phyloP scores from a whole-genome alignment of 2,329 filamentous ascomycete species.

The Arthrobotrys entomopaga region DNA sequence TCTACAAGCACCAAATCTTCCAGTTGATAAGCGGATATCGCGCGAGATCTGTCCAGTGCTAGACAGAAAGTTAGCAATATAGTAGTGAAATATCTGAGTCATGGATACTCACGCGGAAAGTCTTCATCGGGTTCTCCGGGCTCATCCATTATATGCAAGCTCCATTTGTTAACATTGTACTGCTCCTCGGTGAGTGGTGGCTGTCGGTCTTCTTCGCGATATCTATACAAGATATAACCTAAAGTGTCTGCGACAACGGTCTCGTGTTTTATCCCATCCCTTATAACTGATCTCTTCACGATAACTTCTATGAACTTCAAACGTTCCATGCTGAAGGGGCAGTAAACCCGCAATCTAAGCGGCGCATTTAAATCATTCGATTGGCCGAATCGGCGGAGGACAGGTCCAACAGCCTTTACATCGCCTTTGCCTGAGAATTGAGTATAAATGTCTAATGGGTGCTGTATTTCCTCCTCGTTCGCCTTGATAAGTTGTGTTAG shows the following conservation, averaged over 20 bases:
- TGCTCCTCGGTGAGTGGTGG: slow-evolving; percentile 74
- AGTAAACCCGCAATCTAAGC: slow-evolving; percentile 79
- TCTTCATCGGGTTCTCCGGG: slow-evolving; percentile 87
- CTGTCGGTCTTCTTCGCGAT: slow-evolving; percentile 78
- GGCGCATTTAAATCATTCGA: slow-evolving; percentile 63
- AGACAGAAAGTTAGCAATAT: slow-evolving; percentile 9
- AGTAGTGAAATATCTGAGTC: neutral
- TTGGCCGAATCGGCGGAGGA: slow-evolving; percentile 44
- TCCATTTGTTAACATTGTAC: slow-evolving; percentile 83
- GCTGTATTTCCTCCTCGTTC: slow-evolving; percentile 74
- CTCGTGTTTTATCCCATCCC: slow-evolving; percentile 69
- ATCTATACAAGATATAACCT: slow-evolving; percentile 79
- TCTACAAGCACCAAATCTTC: slow-evolving; percentile 85
- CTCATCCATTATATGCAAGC: slow-evolving; percentile 79
- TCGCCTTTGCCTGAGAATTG: slow-evolving; percentile 81
- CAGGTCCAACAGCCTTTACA: slow-evolving; percentile 65
- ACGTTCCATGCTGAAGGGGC: slow-evolving; percentile 74
- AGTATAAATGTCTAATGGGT: slow-evolving; percentile 81
- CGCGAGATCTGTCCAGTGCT: slow-evolving; percentile 77
- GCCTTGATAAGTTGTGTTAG: slow-evolving; percentile 68
- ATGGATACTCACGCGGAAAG: slow-evolving; percentile 68
- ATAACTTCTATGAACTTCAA: slow-evolving; percentile 76
- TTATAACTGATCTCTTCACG: slow-evolving; percentile 75
- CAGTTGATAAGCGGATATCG: slow-evolving; percentile 80
- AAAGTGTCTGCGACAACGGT: slow-evolving; percentile 84